phyloP scores from a whole-genome alignment of 768 basidiomycete species.

The Boletus tomentosulus region DNA sequence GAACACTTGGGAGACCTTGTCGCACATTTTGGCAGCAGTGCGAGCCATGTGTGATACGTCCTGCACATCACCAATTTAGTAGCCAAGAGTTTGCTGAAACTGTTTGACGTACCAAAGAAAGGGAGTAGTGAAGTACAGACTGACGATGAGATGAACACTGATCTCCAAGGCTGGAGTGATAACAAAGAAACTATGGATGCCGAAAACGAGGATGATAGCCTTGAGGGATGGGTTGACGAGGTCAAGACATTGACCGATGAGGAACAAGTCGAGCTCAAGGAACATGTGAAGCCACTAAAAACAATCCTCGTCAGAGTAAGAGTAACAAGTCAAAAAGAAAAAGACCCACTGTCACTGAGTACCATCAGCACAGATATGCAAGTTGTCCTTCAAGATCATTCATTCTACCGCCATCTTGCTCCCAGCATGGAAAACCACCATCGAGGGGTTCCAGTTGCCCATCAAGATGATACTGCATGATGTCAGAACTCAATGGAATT shows the following conservation, averaged over 20 bases:
- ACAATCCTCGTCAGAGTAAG: conserved; percentile 6
- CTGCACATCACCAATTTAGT: too few species aligned
- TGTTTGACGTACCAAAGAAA: not conserved
- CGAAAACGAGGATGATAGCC: not conserved
- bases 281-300: not conserved
- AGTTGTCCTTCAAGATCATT: too few species aligned
- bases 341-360: not conserved
- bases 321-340: not conserved
- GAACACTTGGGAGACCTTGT: not conserved
- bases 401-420: too few species aligned
- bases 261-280: conserved; percentile 14
- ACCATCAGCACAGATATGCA: too few species aligned
- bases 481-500: too few species aligned
- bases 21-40: not conserved
- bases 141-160: too few species aligned
- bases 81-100: not conserved
- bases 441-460: too few species aligned
- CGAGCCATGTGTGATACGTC: not conserved
- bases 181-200: conserved; percentile 14
- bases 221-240: conserved; percentile 20
- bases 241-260: conserved; percentile 7
- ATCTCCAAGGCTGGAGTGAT: too few species aligned
- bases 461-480: too few species aligned
- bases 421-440: too few species aligned
- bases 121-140: not conserved